Conservation (phyloP, 805 yeast species). For the Metschnikowia lachancei region DNA sequence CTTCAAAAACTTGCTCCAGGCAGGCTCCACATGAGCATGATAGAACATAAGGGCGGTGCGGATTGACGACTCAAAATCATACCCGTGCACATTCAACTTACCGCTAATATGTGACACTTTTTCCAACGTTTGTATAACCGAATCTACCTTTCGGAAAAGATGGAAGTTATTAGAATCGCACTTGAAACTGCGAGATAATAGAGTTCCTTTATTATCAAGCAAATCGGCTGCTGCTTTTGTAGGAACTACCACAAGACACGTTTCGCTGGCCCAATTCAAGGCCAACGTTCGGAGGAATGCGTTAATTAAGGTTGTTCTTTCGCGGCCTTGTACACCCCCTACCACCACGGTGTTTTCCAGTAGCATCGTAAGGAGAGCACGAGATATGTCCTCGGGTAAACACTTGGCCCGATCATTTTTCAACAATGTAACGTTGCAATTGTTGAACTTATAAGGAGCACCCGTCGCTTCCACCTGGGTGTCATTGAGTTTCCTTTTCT, state of each 20-base stretch:
- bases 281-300: constrained; percentile 2
- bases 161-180: constrained; percentile 4
- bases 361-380: constrained; percentile 3
- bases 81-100: constrained; percentile 17
- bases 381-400: constrained; percentile 3
- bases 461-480: neutral
- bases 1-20: constrained; percentile 18
- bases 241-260: constrained; percentile 15
- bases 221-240: constrained; percentile 14
- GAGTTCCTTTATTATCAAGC: neutral
- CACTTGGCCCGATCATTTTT: neutral
- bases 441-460: neutral
- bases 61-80: constrained; percentile 17
- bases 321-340: neutral
- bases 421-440: neutral
- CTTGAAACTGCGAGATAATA: constrained; percentile 1
- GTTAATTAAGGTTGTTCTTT: neutral
- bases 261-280: neutral
- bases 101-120: constrained; percentile 15
- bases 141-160: constrained; percentile 3
- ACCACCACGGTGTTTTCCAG: neutral
- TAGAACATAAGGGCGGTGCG: constrained; percentile 22
- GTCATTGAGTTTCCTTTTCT: constrained; percentile 2
- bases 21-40: constrained; percentile 20
- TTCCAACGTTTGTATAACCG: constrained; percentile 11